These are phyloP conservation scores for Trichoderma reesei DNA, from an alignment of 495 filamentous ascomycete species.

Conservation along the genomic window DNA sequence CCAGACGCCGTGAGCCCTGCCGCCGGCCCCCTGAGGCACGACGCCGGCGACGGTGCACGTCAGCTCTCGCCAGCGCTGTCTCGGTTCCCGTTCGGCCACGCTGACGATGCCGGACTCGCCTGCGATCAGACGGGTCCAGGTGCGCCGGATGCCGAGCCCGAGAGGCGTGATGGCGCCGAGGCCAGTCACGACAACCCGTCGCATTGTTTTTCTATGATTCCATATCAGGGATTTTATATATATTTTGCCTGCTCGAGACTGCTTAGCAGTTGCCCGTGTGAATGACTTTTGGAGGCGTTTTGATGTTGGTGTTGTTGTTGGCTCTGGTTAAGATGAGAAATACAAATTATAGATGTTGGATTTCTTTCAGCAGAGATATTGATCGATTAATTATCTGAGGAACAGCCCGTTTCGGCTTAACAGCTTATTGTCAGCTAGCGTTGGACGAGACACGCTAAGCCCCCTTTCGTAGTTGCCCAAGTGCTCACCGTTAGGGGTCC, in stretches of 20 bases:
- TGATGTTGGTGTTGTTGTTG: too few species aligned
- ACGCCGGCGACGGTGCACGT: slow-evolving; percentile 78
- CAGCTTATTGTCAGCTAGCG: background rate
- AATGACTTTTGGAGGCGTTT: background rate
- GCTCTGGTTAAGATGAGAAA: too few species aligned
- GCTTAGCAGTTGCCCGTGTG: background rate
- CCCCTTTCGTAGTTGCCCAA: background rate
- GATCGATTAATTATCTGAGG: background rate
- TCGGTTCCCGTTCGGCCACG: slow-evolving; percentile 44
- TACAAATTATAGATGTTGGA: background rate
- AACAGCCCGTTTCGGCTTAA: background rate
- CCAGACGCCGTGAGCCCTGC: slow-evolving; percentile 41
- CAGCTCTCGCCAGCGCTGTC: slow-evolving; percentile 49
- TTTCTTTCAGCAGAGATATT: too few species aligned
- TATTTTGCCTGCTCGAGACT: too few species aligned
- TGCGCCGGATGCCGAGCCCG: slow-evolving; percentile 65
- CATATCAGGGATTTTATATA: slow-evolving; percentile 1
- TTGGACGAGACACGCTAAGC: background rate
- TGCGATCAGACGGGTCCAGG: slow-evolving; percentile 74
- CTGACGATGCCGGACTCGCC: slow-evolving; percentile 72
- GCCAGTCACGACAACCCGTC: slow-evolving; percentile 91
- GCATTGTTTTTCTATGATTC: slow-evolving; percentile 47
- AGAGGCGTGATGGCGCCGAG: slow-evolving; percentile 88
- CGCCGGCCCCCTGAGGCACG: slow-evolving; percentile 42
- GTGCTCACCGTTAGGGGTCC: background rate